Base-by-base conservation (phyloP, 2,329 filamentous ascomycete genomes). In the Aspergillus sclerotialis region DNA sequence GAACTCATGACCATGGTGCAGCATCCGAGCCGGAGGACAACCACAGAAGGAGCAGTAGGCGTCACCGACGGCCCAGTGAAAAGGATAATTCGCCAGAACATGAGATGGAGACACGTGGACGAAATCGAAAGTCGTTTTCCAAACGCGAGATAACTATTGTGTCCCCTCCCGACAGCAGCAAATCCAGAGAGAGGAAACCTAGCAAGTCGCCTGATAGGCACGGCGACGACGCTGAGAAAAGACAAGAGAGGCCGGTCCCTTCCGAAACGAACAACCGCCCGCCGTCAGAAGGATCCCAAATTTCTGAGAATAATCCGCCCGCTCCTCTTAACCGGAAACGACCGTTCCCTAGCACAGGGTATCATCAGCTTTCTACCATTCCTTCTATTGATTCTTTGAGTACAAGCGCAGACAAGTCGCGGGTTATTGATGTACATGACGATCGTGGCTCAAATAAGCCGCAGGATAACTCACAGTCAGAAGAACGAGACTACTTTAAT, bases 291-390 rank as follows among this genome's bases (percentile, higher is more conserved):
- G 44, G 57, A 34, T 60, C 58, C n/a, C 55, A 64, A 32, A 50
- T 58, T 7, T 60, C 60, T 14, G 50, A 46, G 16, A 52, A 53
- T 16, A 62, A 62, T 38, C 51, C 58, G 4, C 58, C 61, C 35
- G 56, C 61, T n/a, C 58, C 61, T 11, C 48, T 68, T 19, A 55
- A 57, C 18, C 57, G 61, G 14, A 65, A 61, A 43, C 62, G 65
- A 33, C 60, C 60, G 7, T 71, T 73, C 43, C 73, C 75, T 3
- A 68, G 64, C 8, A 72, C 68, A 17, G 72, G 73, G n/a, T 64
- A 46, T 28, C 63, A 74, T 44, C 63, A 65, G 39, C 60, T 79
- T 2, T 76, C 75, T 6, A 78, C 75, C 1, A 78, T 78, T 39
- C 70, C 65, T 6, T 78, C 76, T 4, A 68, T 70, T 9, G 73